These are phyloP conservation scores for Cladosporium sp. DNA, from an alignment of 2,329 filamentous ascomycete species.

Conservation along the genomic window DNA sequence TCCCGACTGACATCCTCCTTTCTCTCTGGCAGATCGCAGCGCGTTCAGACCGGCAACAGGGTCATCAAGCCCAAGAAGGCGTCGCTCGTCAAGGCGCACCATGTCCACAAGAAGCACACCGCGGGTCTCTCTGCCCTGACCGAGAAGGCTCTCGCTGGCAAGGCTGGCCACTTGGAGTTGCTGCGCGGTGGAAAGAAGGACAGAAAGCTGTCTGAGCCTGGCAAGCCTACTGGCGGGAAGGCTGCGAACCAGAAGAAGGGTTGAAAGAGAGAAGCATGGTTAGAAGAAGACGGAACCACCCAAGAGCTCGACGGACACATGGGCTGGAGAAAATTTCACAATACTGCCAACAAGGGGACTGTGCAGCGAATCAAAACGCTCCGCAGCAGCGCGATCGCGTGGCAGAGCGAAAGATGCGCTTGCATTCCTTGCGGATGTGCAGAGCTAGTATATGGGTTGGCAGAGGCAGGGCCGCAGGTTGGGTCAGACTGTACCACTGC, in stretches of 20 bases:
- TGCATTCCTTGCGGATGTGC: too few species aligned
- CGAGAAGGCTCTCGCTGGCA: slow-evolving; percentile 59
- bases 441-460: too few species aligned
- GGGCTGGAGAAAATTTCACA: too few species aligned
- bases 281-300: background rate
- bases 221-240: slow-evolving; percentile 4
- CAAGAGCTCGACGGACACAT: background rate
- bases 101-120: slow-evolving; percentile 61
- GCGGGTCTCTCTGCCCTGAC: slow-evolving; percentile 58
- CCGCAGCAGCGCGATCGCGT: too few species aligned
- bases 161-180: slow-evolving; percentile 65
- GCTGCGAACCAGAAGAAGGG: slow-evolving; percentile 2
- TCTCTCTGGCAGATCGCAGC: slow-evolving; percentile 19
- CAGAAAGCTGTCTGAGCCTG: slow-evolving; percentile 22
- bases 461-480: too few species aligned
- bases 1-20: slow-evolving; percentile 1
- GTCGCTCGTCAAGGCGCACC: slow-evolving; percentile 52
- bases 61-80: slow-evolving; percentile 63
- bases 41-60: slow-evolving; percentile 44
- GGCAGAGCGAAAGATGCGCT: too few species aligned
- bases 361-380: too few species aligned
- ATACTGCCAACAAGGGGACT: too few species aligned
- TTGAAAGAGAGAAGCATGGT: background rate
- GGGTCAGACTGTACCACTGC: too few species aligned
- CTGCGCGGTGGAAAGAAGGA: slow-evolving; percentile 61